Base-by-base conservation (phyloP, 495 filamentous ascomycete species). In the Talaromyces stipitatus region DNA sequence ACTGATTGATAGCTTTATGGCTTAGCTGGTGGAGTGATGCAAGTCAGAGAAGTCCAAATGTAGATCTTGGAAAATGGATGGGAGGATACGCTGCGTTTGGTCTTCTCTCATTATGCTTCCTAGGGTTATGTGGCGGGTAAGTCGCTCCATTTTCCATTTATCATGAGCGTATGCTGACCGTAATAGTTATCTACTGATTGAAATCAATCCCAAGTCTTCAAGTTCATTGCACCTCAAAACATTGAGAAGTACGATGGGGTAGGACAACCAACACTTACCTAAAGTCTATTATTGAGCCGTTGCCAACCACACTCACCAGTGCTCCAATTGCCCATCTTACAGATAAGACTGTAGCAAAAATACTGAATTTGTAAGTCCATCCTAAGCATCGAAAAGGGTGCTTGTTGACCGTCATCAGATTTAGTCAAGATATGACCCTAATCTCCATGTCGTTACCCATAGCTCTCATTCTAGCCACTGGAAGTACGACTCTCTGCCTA, bases 61-160 rank as follows among this genome's bases (percentile, higher is more conserved):
- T 63, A 59, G 16, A 66, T 70, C 23, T 78, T 70, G 33, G 67
- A 52, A 52, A 61, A 60, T 57, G 66, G 70, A 36, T 73, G 91
- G 66, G 91, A 91, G 66, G 87, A 90, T 52, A 52, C 50, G 50
- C 50, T 33, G 50, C 50, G 12, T 33, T 52, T 8, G 50, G 50
- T 20, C 12, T 52, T n/a, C 27, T 52, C 14, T 52, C 50, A 2
- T 33, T 52, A 33, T 30, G 50, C 26, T 52, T 52, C 16, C 28
- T 52, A 16, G 50, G 50, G 12, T 7, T 52, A 3, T 7, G 50
- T 16, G 50, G 50, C 23, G 23, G n/a, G 50, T 52, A 52, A 2
- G 50, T 52, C 24, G 4, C 11, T 4, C 2, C 12, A 11, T 18
- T 30, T 27, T 50, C 5, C 23, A 5, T 6, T 12, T 23, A 18